These are phyloP conservation scores for Xylariaceae sp. DNA, from an alignment of 2,329 filamentous ascomycete species.

Conservation along the genomic window DNA sequence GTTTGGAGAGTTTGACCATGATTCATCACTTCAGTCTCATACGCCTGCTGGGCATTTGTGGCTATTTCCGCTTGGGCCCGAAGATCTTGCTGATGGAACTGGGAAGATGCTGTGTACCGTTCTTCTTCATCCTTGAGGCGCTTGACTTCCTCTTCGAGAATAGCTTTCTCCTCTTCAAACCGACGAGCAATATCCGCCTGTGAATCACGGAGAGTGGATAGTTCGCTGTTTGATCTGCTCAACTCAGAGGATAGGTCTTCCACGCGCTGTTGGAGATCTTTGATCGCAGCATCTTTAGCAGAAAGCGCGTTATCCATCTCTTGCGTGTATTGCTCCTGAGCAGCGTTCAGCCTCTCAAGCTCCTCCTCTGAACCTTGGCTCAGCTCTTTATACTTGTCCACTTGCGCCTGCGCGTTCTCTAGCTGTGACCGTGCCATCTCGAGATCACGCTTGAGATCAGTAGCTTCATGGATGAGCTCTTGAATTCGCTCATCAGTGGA, in stretches of 20 bases:
- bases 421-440: conserved; percentile 77
- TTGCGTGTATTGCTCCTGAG: conserved; percentile 81
- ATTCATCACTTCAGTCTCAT: conserved; percentile 90
- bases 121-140: conserved; percentile 82
- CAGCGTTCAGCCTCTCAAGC: conserved; percentile 71
- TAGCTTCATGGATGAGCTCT: conserved; percentile 77
- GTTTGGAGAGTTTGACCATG: conserved; percentile 92
- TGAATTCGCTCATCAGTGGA: conserved; percentile 63
- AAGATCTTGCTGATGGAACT: conserved; percentile 85
- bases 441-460: conserved; percentile 81
- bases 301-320: conserved; percentile 74
- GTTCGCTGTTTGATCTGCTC: conserved; percentile 73
- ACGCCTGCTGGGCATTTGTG: conserved; percentile 87
- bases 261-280: conserved; percentile 76
- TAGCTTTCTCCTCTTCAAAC: conserved; percentile 77
- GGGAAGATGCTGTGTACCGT: conserved; percentile 71
- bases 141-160: conserved; percentile 72
- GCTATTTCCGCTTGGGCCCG: conserved; percentile 93
- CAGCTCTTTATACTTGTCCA: conserved; percentile 84
- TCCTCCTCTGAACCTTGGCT: conserved; percentile 86
- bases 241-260: conserved; percentile 83
- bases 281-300: conserved; percentile 75
- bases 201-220: conserved; percentile 74
- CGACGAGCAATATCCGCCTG: conserved; percentile 69
- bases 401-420: conserved; percentile 74